Percentiles rank a stretch among this genome's conserved stretches.
Evolutionary conservation across 2,329 filamentous ascomycete species (phyloP).

Genomic region (Paramyrothecium roridum): DNA sequence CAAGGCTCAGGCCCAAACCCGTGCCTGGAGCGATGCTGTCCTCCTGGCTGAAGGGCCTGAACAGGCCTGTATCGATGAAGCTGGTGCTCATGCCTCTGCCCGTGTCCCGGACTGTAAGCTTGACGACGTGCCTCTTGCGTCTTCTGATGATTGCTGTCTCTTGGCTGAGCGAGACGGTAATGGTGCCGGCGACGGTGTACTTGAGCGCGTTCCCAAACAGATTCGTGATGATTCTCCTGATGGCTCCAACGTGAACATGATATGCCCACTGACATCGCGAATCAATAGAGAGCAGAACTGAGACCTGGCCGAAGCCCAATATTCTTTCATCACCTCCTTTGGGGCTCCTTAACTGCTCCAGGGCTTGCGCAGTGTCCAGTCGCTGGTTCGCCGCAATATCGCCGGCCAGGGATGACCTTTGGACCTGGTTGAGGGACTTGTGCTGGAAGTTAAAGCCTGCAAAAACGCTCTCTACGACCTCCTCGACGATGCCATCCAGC

Average conservation of each 20-base stretch:
- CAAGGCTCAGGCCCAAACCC: conserved; percentile 64
- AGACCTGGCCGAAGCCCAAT: conserved; percentile 16
- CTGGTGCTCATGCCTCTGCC: conserved; percentile 64
- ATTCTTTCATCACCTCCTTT: conserved; percentile 1
- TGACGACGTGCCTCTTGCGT: too few relatives aligned
- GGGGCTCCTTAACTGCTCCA: conserved; percentile 13
- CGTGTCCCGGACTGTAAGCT: conserved; percentile 56
- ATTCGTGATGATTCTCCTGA: conserved; percentile 43
- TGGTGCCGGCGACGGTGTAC: neutral
- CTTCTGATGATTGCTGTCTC: too few relatives aligned
- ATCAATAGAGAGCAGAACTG: too few relatives aligned
- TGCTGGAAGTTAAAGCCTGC: conserved; percentile 39
- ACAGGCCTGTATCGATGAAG: conserved; percentile 58
- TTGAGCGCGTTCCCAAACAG: neutral
- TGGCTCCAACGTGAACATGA: conserved; percentile 50
- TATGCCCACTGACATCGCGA: too few relatives aligned
- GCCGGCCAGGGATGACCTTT: neutral
- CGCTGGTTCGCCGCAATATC: conserved; percentile 14
- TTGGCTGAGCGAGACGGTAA: too few relatives aligned
- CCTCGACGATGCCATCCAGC: conserved; percentile 39
- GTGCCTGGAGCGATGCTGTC: conserved; percentile 57
- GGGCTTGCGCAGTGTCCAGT: conserved; percentile 39
- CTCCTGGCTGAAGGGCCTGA: conserved; percentile 64
- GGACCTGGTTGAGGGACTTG: conserved; percentile 8
- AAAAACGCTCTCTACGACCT: conserved; percentile 44